Percentiles rank a stretch among this genome's conserved stretches.
Conservation (phyloP, 176 grass and related monocot species). For the Echinochloa phyllopogon region DNA sequence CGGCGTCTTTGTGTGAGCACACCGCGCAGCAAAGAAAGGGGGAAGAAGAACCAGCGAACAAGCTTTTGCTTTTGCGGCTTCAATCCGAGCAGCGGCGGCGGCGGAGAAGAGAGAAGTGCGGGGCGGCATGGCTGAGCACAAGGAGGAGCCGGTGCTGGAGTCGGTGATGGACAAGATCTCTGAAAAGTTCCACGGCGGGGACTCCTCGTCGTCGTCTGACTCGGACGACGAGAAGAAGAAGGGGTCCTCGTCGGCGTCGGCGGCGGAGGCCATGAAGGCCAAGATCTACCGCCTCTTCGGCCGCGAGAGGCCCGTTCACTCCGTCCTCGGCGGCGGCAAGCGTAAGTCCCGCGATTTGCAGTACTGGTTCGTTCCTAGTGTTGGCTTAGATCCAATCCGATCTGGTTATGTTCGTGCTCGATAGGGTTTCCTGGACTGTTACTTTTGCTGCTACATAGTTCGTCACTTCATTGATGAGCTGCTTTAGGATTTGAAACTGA, state of each 20-base stretch:
- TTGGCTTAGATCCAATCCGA: conserved; percentile 40
- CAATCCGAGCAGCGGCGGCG: background rate
- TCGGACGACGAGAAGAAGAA: conserved; percentile 73
- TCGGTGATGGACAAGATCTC: conserved; percentile 76
- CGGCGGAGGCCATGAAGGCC: conserved; percentile 40
- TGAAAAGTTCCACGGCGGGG: conserved; percentile 62
- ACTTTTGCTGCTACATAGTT: background rate
- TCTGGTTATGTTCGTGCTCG: background rate
- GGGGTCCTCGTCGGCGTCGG: conserved; percentile 40
- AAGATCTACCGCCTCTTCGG: conserved; percentile 86
- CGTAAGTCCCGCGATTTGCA: conserved; percentile 44
- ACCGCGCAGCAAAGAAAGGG: background rate
- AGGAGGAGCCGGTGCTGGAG: conserved; percentile 68
- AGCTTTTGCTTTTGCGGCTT: conserved; percentile 32
- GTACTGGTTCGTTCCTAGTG: background rate
- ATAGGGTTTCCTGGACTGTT: background rate
- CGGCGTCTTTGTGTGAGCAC: conserved; percentile 33
- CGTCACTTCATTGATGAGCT: background rate
- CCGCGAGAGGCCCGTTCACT: conserved; percentile 60
- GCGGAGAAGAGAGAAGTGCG: background rate
- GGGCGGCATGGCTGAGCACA: conserved; percentile 70
- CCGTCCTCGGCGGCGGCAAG: conserved; percentile 69
- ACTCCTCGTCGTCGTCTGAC: conserved; percentile 73
- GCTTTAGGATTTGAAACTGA: background rate
- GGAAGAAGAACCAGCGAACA: background rate